These are phyloP conservation scores for Penicillium sp. DNA, from an alignment of 2,329 filamentous ascomycete species.

Conservation along the genomic window DNA sequence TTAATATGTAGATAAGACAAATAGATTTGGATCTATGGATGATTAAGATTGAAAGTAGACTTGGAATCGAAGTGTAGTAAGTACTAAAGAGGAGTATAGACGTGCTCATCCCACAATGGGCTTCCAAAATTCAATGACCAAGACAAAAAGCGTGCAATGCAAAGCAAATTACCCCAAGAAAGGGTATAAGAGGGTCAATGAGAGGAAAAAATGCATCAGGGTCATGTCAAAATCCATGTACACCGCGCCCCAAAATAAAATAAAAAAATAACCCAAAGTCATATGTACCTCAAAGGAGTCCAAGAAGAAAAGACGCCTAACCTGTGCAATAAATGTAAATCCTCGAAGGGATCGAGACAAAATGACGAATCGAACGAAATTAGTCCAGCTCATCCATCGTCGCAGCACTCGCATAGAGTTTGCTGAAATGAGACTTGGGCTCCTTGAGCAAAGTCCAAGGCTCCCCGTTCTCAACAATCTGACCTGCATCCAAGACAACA, in stretches of 20 bases:
- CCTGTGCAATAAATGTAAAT: conserved; percentile 16
- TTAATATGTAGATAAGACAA: too few species aligned
- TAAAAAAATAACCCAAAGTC: conserved; percentile 9
- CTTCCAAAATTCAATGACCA: background rate
- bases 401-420: conserved; percentile 32
- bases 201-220: conserved; percentile 17
- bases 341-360: background rate
- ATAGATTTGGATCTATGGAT: too few species aligned
- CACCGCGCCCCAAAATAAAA: conserved; percentile 2
- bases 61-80: too few species aligned
- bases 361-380: background rate
- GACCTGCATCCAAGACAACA: conserved; percentile 38
- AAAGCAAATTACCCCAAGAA: background rate
- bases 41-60: too few species aligned
- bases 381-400: conserved; percentile 24
- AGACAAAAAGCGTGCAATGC: background rate
- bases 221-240: conserved; percentile 8
- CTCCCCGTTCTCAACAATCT: conserved; percentile 38
- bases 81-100: too few species aligned
- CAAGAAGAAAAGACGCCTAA: conserved; percentile 13
- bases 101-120: too few species aligned
- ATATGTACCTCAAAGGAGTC: conserved; percentile 22
- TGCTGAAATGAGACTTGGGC: conserved; percentile 39
- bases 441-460: conserved; percentile 39
- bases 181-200: conserved; percentile 2